Percentiles rank a stretch among this genome's conserved stretches.
phyloP scores from a whole-genome alignment of 1,284 basidiomycete species.

The Rhizopogon parksii region DNA sequence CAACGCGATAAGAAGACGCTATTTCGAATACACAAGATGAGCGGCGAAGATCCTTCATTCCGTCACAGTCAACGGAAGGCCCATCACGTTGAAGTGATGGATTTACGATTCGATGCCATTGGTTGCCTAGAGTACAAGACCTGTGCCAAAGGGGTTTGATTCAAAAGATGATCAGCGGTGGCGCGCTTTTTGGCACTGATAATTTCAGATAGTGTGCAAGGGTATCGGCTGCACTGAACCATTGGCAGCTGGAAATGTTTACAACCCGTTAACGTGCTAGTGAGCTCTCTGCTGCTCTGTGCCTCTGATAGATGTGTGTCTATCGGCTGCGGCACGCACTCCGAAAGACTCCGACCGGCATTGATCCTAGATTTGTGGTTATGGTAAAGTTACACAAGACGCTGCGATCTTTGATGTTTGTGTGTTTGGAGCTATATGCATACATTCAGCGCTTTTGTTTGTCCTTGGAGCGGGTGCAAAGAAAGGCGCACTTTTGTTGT shows the following conservation, averaged over 20 bases:
- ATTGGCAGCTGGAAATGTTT: background rate
- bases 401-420: background rate
- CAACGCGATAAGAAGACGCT: background rate
- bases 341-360: background rate
- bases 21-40: too few relatives aligned
- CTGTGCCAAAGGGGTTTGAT: background rate
- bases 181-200: background rate
- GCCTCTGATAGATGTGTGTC: background rate
- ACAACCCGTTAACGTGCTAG: background rate
- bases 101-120: conserved; percentile 1
- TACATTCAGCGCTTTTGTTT: background rate
- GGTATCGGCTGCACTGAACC: background rate
- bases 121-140: background rate
- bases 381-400: background rate
- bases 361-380: background rate
- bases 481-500: background rate
- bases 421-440: background rate
- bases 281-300: background rate
- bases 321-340: background rate
- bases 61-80: conserved; percentile 1
- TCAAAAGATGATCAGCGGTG: background rate
- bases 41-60: background rate
- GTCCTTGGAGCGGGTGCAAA: background rate
- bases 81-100: background rate
- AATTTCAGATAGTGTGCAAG: background rate